Base-by-base conservation (phyloP, 1,139 yeast genomes). In the Protomyces macrosporus region DNA sequence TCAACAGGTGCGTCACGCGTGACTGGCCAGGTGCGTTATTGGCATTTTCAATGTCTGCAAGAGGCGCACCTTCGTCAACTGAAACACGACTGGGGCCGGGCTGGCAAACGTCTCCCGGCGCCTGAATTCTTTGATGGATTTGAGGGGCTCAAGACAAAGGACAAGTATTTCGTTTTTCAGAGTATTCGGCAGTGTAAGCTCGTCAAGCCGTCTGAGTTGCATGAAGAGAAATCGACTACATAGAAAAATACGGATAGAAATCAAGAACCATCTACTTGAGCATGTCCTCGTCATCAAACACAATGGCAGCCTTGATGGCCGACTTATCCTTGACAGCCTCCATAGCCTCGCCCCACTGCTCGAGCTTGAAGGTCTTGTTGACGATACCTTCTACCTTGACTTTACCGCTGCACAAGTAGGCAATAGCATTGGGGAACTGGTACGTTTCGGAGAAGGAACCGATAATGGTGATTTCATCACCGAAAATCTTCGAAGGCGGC, bases 361-460 rank as follows among this genome's bases (percentile, higher is more conserved):
- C 68, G 14, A 67, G 67, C 50, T 45, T 57, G 55, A 57, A 66
- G 6, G 68, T 65, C 65, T 66, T 66, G 65, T 66, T 67, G 61
- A 65, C 66, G 14, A 66, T 67, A 6, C 68, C 68, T 23, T 53
- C 40, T 6, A 67, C 68, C 36, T 63, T 64, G 40, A 66, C 68
- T 53, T 67, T 67, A 6, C 67, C 66, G 14, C 55, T 55, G 53
- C 66, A 67, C 12, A 66, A 64, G 48, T 66, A 66, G 12, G 63
- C 65, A 10, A 66, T 65, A 4, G 68, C 68, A 9, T 66, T 35
- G 6, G 68, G 68, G 53, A 65, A 66, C 66, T 60, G 61, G 64
- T 45, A 66, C 4, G 68, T 66, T 48, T 66, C 68, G 12, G 68
- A 66, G 57, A 66, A 66, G 3, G 68, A 66, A 23, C 68, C 68